Percentiles rank a stretch among this genome's conserved stretches.
Evolutionary conservation across 306 rosid genomes (phyloP).

Genomic region (Pyrus bretschneideri): DNA sequence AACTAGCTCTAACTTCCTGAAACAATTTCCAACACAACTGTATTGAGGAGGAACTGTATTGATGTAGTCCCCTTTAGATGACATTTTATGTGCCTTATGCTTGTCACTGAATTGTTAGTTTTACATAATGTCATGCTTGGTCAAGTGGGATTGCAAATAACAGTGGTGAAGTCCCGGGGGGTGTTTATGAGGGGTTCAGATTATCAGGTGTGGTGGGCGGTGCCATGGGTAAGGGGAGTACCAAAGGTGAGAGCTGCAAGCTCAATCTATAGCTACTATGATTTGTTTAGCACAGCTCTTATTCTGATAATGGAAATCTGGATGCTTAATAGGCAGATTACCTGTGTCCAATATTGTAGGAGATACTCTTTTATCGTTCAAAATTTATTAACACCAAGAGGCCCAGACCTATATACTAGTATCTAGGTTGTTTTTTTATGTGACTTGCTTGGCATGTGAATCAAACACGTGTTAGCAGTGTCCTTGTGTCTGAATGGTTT

Average conservation of each 20-base stretch:
- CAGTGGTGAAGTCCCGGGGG: not conserved
- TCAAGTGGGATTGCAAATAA: not conserved
- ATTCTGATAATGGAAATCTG: not conserved
- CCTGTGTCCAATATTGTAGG: not conserved
- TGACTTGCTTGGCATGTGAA: not conserved
- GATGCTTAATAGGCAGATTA: not conserved
- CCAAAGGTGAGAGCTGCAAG: not conserved
- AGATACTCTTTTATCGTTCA: not conserved
- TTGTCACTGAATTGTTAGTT: not conserved
- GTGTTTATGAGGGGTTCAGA: not conserved
- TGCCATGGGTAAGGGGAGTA: not conserved
- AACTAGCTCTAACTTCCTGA: no score
- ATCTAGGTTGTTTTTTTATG: not conserved
- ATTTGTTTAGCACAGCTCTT: not conserved
- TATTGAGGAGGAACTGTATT: not conserved
- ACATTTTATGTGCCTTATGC: conserved; percentile 12
- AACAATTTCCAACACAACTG: no score
- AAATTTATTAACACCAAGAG: not conserved
- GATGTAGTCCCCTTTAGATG: conserved; percentile 5
- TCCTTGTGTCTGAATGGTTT: not conserved
- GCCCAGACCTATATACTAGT: not conserved
- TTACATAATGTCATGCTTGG: not conserved
- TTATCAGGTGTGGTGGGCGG: not conserved
- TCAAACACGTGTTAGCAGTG: not conserved
- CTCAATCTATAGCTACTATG: not conserved